These are phyloP conservation scores for Myxozyma kluyveri DNA, from an alignment of 805 yeast species.

Conservation along the genomic window DNA sequence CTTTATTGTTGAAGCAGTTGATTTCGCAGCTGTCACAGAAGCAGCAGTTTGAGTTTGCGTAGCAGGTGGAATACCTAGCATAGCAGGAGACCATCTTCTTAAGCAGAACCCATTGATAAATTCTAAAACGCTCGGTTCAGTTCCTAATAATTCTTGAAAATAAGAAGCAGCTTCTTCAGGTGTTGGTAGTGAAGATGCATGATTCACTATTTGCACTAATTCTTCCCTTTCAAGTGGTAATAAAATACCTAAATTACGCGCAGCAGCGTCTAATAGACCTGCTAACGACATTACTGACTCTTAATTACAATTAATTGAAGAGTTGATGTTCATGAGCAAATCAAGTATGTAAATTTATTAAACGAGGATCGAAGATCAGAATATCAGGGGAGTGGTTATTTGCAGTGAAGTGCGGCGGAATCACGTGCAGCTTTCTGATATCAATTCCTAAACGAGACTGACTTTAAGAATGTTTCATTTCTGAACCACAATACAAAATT, in stretches of 20 bases:
- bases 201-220: constrained; percentile 53
- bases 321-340: too few species aligned
- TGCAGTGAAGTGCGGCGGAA: too few species aligned
- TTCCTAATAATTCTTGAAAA: constrained; percentile 38
- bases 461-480: too few species aligned
- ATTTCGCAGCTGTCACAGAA: not conserved
- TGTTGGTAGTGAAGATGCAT: constrained; percentile 48
- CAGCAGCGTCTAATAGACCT: constrained; percentile 14
- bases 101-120: constrained; percentile 27
- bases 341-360: too few species aligned
- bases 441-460: too few species aligned
- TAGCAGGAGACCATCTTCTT: constrained; percentile 21
- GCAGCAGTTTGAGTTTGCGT: not conserved
- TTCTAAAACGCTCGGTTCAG: constrained; percentile 21
- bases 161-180: constrained; percentile 52
- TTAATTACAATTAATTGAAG: too few species aligned
- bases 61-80: not conserved
- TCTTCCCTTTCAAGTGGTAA: constrained; percentile 61
- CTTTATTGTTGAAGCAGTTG: not conserved
- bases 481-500: too few species aligned
- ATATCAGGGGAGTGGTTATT: too few species aligned
- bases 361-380: too few species aligned
- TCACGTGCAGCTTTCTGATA: too few species aligned
- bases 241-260: constrained; percentile 31
- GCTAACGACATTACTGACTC: not conserved